Evolutionary conservation across 192 early-diverging fungal species (phyloP).

Genomic region (Gamsiella multidivaricata): DNA sequence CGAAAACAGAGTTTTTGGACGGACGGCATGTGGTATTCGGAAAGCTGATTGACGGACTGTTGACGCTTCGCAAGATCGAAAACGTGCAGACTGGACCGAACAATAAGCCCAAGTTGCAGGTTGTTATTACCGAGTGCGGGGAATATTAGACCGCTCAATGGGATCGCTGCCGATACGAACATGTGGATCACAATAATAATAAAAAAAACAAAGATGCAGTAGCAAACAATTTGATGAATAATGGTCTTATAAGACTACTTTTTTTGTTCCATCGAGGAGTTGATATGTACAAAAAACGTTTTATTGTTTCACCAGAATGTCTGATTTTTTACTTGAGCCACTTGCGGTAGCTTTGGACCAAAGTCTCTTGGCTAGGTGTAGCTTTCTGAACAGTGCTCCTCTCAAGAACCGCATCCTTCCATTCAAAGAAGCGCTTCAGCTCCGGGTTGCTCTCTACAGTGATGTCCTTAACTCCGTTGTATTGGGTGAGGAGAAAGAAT

Average conservation of each 20-base stretch:
- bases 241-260: neutral
- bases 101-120: conserved; percentile 86
- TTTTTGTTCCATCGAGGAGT: no score
- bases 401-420: conserved; percentile 40
- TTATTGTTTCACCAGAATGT: no score
- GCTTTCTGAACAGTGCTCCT: conserved; percentile 34
- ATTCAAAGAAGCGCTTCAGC: conserved; percentile 46
- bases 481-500: conserved; percentile 32
- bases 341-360: conserved; percentile 30
- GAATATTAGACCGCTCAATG: conserved; percentile 36
- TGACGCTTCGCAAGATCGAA: conserved; percentile 93
- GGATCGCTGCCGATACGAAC: neutral
- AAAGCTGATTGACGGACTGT: conserved; percentile 83
- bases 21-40: conserved; percentile 93
- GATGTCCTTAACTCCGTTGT: conserved; percentile 31
- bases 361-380: conserved; percentile 31
- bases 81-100: conserved; percentile 90
- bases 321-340: conserved; percentile 36
- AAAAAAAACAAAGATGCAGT: neutral
- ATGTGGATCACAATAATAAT: neutral
- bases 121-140: conserved; percentile 76
- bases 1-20: conserved; percentile 87
- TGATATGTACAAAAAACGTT: no score
- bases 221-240: neutral
- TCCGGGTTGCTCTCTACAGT: conserved; percentile 30